phyloP scores from a whole-genome alignment of 1,284 basidiomycete genomes.

The Phenoliferia sp. region DNA sequence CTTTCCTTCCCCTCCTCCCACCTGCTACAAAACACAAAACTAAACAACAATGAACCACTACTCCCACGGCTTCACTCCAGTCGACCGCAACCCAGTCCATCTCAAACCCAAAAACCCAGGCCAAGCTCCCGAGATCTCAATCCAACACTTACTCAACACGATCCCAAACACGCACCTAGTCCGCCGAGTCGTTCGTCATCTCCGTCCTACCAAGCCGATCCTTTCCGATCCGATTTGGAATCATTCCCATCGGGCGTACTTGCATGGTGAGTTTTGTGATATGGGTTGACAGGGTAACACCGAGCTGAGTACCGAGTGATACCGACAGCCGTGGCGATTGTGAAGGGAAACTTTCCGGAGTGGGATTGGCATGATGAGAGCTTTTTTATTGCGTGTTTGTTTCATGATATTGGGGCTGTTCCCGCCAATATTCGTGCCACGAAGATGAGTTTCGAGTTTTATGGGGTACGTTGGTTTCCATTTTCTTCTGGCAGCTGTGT shows the following conservation, averaged over 20 bases:
- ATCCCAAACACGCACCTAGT: not conserved
- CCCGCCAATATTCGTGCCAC: conserved; percentile 14
- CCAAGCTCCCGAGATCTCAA: not conserved
- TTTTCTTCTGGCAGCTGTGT: too few species aligned
- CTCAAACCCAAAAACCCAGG: not conserved
- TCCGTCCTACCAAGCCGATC: conserved; percentile 47
- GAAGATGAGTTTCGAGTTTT: not conserved
- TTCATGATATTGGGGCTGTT: conserved; percentile 53
- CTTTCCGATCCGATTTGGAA: conserved; percentile 52
- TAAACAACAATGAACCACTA: not conserved
- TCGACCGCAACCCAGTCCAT: conserved; percentile 1
- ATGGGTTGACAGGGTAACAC: not conserved
- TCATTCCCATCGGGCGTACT: conserved; percentile 53
- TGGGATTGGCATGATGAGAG: conserved; percentile 42
- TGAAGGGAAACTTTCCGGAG: conserved; percentile 6
- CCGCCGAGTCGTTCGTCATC: conserved; percentile 40
- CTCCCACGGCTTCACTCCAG: conserved; percentile 5
- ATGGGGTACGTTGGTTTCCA: not conserved
- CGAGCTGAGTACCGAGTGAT: not conserved
- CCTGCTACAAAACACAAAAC: not conserved
- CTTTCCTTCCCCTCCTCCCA: not conserved
- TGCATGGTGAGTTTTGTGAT: conserved; percentile 16
- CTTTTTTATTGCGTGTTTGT: conserved; percentile 54
- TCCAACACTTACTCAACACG: not conserved
- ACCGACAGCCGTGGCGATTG: conserved; percentile 16